A percentile compares a stretch with the other conserved stretches of the same genome.
Evolutionary conservation across 2,329 filamentous ascomycete species (phyloP).

Genomic region (Proliferodiscus dingleyae): DNA sequence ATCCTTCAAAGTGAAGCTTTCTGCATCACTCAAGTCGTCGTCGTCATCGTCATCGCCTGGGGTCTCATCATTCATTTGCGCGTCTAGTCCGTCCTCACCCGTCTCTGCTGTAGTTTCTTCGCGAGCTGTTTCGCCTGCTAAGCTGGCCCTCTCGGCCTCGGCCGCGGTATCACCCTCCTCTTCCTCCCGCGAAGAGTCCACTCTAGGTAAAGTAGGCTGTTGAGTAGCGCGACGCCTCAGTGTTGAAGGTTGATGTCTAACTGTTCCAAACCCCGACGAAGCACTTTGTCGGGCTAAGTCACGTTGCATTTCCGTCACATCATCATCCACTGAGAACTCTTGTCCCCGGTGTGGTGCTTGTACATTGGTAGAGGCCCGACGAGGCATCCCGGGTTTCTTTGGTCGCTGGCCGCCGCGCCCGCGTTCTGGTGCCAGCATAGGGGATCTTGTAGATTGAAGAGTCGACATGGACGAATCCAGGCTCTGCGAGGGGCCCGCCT

Average conservation of each 20-base stretch:
- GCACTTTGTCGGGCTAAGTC: constrained; percentile 47
- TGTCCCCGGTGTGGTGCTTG: constrained; percentile 74
- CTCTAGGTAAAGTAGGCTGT: constrained; percentile 40
- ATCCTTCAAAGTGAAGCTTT: constrained; percentile 97
- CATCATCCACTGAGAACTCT: constrained; percentile 89
- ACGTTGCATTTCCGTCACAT: constrained; percentile 71
- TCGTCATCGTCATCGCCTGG: constrained; percentile 58
- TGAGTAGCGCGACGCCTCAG: constrained; percentile 44
- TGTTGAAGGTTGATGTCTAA: constrained; percentile 45
- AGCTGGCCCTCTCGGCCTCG: constrained; percentile 14
- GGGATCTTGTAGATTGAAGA: constrained; percentile 25
- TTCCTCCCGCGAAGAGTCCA: constrained; percentile 44
- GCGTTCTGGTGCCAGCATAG: constrained; percentile 31
- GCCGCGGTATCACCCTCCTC: constrained; percentile 35
- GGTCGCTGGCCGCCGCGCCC: constrained; percentile 32
- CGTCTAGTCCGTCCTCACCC: constrained; percentile 24
- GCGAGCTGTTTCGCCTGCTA: constrained; percentile 13
- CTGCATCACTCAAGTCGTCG: constrained; percentile 77
- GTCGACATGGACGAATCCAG: constrained; percentile 28
- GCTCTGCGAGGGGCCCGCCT: constrained; percentile 17
- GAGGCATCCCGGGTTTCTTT: constrained; percentile 64
- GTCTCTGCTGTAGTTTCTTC: constrained; percentile 14
- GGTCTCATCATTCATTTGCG: constrained; percentile 35
- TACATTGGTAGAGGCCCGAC: constrained; percentile 67
- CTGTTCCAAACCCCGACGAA: constrained; percentile 34